These are phyloP conservation scores for Rhizopogon salebrosus DNA, from an alignment of 768 basidiomycete species.

Conservation along the genomic window DNA sequence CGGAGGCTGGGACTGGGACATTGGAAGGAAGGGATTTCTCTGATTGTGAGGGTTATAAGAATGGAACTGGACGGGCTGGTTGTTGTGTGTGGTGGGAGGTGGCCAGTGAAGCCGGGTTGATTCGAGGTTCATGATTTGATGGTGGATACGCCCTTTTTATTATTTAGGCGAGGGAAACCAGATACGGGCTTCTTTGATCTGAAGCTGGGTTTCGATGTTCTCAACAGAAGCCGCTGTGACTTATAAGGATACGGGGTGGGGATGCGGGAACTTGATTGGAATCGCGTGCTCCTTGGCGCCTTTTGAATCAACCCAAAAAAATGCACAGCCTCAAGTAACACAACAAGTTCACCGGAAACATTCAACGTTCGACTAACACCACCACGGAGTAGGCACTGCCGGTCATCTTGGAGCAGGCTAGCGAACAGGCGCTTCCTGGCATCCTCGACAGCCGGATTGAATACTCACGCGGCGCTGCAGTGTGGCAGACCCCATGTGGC, in stretches of 20 bases:
- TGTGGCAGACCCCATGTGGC: slow-evolving; percentile 18
- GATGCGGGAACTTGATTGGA: slow-evolving; percentile 1
- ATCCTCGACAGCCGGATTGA: neutral
- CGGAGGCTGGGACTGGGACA: too few species aligned
- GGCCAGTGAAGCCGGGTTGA: slow-evolving; percentile 31
- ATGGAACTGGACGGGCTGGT: too few species aligned
- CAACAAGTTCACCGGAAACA: neutral
- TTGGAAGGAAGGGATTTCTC: too few species aligned
- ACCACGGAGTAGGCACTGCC: slow-evolving; percentile 10
- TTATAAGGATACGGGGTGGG: slow-evolving; percentile 11
- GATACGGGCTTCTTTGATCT: slow-evolving; percentile 26
- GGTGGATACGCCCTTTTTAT: slow-evolving; percentile 26
- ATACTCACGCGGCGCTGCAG: too few species aligned
- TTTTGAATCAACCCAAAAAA: slow-evolving; percentile 10
- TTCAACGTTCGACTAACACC: neutral
- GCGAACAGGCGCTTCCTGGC: neutral
- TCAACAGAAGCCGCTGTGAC: slow-evolving; percentile 19
- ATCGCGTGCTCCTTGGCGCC: slow-evolving; percentile 5
- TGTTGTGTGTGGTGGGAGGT: slow-evolving; percentile 20
- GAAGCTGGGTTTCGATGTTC: slow-evolving; percentile 23
- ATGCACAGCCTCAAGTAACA: slow-evolving; percentile 14
- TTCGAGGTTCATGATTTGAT: slow-evolving; percentile 29
- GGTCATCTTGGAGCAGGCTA: slow-evolving; percentile 8
- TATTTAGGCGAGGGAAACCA: slow-evolving; percentile 32
- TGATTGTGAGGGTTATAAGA: too few species aligned